Evolutionary conservation across 352 stramenopile genomes (phyloP).

Genomic region (Phytopythium oedochilum): DNA sequence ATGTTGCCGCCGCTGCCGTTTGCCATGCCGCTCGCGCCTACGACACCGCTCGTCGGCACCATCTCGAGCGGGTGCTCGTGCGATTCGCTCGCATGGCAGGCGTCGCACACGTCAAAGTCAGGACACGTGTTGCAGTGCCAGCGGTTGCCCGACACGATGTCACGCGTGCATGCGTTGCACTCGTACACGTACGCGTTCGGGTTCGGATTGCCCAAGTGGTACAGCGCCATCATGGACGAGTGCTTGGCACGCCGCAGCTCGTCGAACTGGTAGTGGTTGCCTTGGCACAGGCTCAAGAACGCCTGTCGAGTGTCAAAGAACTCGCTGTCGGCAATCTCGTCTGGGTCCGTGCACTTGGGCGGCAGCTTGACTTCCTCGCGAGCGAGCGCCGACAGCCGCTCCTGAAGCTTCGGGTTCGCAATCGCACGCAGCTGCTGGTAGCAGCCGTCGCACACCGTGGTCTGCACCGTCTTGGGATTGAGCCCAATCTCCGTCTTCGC

Average conservation of each 20-base stretch:
- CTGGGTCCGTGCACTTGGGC: conserved; percentile 70
- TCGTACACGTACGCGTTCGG: conserved; percentile 85
- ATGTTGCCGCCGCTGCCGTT: neutral
- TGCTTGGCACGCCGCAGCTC: conserved; percentile 98
- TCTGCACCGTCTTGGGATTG: conserved; percentile 66
- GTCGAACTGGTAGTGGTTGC: conserved; percentile 99
- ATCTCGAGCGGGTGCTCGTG: conserved; percentile 78
- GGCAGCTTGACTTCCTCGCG: conserved; percentile 55
- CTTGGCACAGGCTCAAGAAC: conserved; percentile 96
- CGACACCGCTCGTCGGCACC: conserved; percentile 62
- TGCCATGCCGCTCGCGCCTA: conserved; percentile 4
- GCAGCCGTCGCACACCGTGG: conserved; percentile 69
- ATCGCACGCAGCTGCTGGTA: conserved; percentile 68
- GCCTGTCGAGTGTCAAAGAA: conserved; percentile 96
- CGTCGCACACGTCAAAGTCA: conserved; percentile 89
- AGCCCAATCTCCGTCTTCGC: conserved; percentile 59
- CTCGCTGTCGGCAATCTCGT: conserved; percentile 86
- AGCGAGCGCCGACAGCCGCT: conserved; percentile 45
- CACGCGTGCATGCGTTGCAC: conserved; percentile 79
- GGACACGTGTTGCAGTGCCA: conserved; percentile 88
- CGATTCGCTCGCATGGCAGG: conserved; percentile 82
- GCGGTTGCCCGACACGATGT: conserved; percentile 81
- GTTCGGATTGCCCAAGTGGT: conserved; percentile 96
- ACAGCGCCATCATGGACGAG: conserved; percentile 99
- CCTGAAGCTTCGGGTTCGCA: conserved; percentile 37